These are phyloP conservation scores for Fusarium sp. DNA, from an alignment of 2,329 filamentous ascomycete genomes.

Conservation along the genomic window DNA sequence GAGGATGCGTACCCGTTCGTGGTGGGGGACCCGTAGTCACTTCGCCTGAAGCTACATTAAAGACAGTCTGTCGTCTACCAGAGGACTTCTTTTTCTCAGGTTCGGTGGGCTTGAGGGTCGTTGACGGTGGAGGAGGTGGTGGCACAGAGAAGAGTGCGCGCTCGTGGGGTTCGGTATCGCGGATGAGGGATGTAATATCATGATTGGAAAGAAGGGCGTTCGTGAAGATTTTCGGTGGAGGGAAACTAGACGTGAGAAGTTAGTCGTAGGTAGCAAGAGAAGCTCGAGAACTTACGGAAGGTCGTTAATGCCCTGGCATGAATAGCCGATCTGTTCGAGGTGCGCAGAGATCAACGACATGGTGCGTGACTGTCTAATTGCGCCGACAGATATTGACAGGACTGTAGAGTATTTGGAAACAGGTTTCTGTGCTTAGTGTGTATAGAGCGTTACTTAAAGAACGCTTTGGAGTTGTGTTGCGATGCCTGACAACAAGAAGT, in stretches of 20 bases:
- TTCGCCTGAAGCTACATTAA: conserved; percentile 72
- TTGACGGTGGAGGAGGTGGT: conserved; percentile 68
- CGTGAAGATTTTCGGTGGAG: conserved; percentile 91
- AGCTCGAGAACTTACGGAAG: conserved; percentile 69
- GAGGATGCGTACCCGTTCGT: conserved; percentile 62
- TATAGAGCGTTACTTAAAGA: not conserved
- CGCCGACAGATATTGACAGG: not conserved
- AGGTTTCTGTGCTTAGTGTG: not conserved
- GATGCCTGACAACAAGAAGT: not conserved
- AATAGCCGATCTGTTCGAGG: conserved; percentile 80
- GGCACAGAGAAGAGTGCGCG: conserved; percentile 94
- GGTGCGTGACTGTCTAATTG: conserved; percentile 28
- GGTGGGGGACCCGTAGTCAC: conserved; percentile 67
- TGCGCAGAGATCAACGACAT: conserved; percentile 79
- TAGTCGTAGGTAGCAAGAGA: not conserved
- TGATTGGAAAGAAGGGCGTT: conserved; percentile 88
- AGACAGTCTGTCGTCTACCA: conserved; percentile 70
- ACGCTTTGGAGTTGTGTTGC: not conserved
- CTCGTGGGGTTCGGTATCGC: conserved; percentile 94
- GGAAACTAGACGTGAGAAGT: conserved; percentile 70
- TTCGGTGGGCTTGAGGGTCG: conserved; percentile 51
- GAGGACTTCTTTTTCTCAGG: conserved; percentile 52
- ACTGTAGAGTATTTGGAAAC: not conserved
- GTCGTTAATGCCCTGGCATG: conserved; percentile 79
- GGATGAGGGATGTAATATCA: conserved; percentile 94